A percentile compares a stretch with the other conserved stretches of the same genome.
These are phyloP conservation scores for Coemansia sp. DNA, from an alignment of 192 early-diverging fungal genomes.

Conservation along the genomic window DNA sequence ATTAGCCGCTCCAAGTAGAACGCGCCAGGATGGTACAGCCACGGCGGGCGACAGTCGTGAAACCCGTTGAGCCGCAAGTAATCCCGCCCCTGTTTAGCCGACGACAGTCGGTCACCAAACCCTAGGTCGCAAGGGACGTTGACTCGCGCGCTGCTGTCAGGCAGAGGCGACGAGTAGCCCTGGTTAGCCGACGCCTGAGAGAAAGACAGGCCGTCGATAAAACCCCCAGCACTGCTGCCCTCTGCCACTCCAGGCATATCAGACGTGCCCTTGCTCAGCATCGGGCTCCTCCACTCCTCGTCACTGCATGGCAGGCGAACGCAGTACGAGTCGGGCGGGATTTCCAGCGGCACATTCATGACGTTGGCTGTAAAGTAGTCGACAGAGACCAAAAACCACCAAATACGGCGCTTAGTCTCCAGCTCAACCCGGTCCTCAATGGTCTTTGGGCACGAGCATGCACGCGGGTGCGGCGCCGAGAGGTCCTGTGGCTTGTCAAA, in stretches of 20 bases:
- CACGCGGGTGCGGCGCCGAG: background rate
- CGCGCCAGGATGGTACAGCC: slow-evolving; percentile 44
- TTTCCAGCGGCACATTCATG: slow-evolving; percentile 54
- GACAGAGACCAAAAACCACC: slow-evolving; percentile 55
- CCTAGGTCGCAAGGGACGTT: slow-evolving; percentile 32
- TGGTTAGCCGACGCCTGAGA: background rate
- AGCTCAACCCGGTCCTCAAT: slow-evolving; percentile 30
- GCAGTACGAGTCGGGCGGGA: slow-evolving; percentile 52
- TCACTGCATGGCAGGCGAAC: slow-evolving; percentile 55
- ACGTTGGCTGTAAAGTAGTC: slow-evolving; percentile 55
- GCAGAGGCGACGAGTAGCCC: background rate
- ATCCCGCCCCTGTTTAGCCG: slow-evolving; percentile 34
- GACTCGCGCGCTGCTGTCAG: background rate
- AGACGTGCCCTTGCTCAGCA: slow-evolving; percentile 15
- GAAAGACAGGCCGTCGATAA: background rate
- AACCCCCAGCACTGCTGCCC: background rate
- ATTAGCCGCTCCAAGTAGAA: slow-evolving; percentile 54
- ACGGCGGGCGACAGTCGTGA: slow-evolving; percentile 52
- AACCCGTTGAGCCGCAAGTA: slow-evolving; percentile 37
- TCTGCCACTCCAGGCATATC: background rate
- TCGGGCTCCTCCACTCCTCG: slow-evolving; percentile 42
- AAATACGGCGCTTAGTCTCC: slow-evolving; percentile 48
- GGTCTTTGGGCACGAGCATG: slow-evolving; percentile 34
- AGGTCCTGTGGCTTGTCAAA: slow-evolving; percentile 23
- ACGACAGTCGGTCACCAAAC: slow-evolving; percentile 41